A percentile compares a stretch with the other conserved stretches of the same genome.
Evolutionary conservation across 306 rosid genomes (phyloP).

Genomic region (Vigna radiata): DNA sequence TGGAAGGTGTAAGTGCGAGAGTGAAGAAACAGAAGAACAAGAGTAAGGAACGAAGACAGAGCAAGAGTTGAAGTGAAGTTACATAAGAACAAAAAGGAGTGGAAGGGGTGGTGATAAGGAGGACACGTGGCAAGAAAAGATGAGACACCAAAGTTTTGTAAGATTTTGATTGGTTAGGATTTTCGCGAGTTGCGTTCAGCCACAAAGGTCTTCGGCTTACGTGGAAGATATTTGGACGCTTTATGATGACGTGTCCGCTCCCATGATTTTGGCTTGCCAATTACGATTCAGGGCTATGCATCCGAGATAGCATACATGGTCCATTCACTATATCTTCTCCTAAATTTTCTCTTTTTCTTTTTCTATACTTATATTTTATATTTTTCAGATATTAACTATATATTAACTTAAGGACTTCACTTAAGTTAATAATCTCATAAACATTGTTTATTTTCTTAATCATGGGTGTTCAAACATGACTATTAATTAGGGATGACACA

Average conservation of each 20-base stretch:
- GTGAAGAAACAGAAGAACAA: not conserved
- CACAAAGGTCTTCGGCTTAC: slow-evolving; percentile 41
- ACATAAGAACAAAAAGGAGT: not conserved
- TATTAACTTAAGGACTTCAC: too few species aligned
- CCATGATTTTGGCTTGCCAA: not conserved
- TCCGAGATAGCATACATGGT: not conserved
- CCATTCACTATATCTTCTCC: too few species aligned
- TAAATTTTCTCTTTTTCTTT: too few species aligned
- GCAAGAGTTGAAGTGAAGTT: not conserved
- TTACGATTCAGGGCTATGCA: not conserved
- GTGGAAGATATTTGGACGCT: slow-evolving; percentile 45
- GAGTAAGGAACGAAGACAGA: not conserved
- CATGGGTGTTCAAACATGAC: too few species aligned
- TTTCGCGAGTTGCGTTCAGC: slow-evolving; percentile 42
- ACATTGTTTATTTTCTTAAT: too few species aligned
- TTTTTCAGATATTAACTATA: too few species aligned
- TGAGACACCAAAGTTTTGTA: slow-evolving; percentile 45
- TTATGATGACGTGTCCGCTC: slow-evolving; percentile 43
- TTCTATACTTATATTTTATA: too few species aligned
- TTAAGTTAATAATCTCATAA: too few species aligned
- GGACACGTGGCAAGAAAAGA: slow-evolving; percentile 78
- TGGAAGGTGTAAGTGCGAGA: not conserved
- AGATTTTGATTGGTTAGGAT: slow-evolving; percentile 58
- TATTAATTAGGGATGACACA: too few species aligned
- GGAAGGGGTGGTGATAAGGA: slow-evolving; percentile 48